Evolutionary conservation across 2,329 filamentous ascomycete species (phyloP).

Genomic region (Didymella keratinophila): DNA sequence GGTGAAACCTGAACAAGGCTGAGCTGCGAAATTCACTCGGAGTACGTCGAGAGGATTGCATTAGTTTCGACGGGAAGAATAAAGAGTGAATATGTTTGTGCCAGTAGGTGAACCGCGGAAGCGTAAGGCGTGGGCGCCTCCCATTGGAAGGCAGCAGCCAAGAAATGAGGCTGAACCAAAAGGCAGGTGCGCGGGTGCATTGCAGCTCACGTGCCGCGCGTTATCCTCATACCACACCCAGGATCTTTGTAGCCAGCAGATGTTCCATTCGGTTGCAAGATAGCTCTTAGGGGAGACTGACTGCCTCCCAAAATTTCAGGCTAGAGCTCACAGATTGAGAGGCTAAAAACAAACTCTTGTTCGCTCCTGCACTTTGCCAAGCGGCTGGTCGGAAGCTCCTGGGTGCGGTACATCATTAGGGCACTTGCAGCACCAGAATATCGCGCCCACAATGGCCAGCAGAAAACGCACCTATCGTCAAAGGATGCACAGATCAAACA

Average conservation of each 20-base stretch:
- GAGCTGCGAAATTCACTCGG: not conserved
- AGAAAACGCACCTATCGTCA: not conserved
- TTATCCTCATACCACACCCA: no score
- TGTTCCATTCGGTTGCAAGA: no score
- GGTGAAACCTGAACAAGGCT: constrained; percentile 10
- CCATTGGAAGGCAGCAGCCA: constrained; percentile 15
- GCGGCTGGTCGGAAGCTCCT: no score
- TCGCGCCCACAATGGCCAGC: not conserved
- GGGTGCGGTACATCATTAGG: constrained; percentile 6
- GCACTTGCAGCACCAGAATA: no score
- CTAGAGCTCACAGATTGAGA: no score
- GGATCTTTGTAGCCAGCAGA: no score
- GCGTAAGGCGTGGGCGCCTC: not conserved
- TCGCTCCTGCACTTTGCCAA: no score
- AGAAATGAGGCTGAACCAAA: constrained; percentile 9
- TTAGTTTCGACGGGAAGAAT: not conserved
- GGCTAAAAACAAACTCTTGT: no score
- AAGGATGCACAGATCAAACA: not conserved
- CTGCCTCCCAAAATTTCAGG: no score
- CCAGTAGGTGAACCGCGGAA: not conserved
- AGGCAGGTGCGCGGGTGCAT: constrained; percentile 13
- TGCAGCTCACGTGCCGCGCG: constrained; percentile 5
- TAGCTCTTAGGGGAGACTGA: no score
- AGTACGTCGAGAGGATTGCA: not conserved
- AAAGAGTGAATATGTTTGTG: not conserved